These are phyloP conservation scores for Plantago major DNA, from an alignment of 257 asterid genomes.

Conservation along the genomic window DNA sequence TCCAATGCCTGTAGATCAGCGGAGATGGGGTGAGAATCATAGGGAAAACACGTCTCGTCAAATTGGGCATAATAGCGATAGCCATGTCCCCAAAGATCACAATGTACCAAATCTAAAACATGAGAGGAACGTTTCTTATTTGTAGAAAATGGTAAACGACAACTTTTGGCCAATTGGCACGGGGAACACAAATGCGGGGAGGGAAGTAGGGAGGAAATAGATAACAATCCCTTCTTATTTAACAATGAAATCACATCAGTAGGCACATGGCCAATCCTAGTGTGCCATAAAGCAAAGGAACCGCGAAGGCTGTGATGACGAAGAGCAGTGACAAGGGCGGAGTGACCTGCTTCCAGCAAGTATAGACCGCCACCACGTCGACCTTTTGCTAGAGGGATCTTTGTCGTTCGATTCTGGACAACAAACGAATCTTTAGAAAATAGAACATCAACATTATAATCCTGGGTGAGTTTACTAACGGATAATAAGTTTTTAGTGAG, in stretches of 20 bases:
- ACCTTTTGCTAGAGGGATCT: background rate
- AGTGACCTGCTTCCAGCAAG: background rate
- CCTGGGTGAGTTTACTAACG: background rate
- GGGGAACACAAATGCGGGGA: background rate
- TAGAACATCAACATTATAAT: too few relatives aligned
- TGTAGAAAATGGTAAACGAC: background rate
- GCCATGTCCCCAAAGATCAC: background rate
- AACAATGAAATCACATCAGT: background rate
- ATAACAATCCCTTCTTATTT: background rate
- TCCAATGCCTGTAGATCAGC: too few relatives aligned
- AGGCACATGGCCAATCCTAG: background rate
- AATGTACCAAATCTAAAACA: background rate
- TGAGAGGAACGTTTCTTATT: background rate
- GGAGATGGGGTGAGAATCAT: too few relatives aligned
- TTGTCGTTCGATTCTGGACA: background rate
- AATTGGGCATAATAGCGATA: background rate
- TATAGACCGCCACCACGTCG: background rate
- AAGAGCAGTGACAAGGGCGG: background rate
- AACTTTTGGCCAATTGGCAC: background rate
- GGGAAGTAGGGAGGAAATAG: background rate
- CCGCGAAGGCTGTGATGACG: background rate
- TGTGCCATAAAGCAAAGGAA: background rate
- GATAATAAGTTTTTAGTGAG: background rate
- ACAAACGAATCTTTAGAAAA: too few relatives aligned
- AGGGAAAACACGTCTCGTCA: background rate